These are phyloP conservation scores for Cyberlindnera suaveolens DNA, from an alignment of 805 yeast genomes.

Conservation along the genomic window DNA sequence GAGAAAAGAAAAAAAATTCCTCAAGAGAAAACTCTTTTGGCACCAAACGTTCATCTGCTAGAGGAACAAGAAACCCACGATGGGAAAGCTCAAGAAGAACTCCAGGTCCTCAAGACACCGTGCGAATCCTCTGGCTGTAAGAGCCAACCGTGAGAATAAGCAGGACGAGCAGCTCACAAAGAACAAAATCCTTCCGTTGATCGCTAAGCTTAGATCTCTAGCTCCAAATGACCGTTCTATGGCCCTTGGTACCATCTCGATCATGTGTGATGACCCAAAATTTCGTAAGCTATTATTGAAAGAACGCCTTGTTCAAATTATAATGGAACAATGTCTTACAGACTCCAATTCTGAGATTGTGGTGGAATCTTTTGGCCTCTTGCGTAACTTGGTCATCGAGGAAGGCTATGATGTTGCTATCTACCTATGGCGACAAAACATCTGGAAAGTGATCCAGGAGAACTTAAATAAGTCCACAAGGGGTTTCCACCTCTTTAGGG, in stretches of 20 bases:
- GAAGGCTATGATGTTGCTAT: slow-evolving; percentile 83
- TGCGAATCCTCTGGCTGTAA: slow-evolving; percentile 28
- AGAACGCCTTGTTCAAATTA: slow-evolving; percentile 59
- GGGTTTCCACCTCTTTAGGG: slow-evolving; percentile 40
- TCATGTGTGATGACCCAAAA: slow-evolving; percentile 61
- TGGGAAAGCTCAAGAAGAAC: slow-evolving; percentile 75
- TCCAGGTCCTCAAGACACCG: slow-evolving; percentile 42
- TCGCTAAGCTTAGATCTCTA: slow-evolving; percentile 55
- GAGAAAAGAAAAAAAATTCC: too few relatives aligned
- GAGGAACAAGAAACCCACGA: slow-evolving; percentile 17
- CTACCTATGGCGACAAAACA: slow-evolving; percentile 69
- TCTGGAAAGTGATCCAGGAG: slow-evolving; percentile 56
- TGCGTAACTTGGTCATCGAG: slow-evolving; percentile 75
- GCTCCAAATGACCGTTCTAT: slow-evolving; percentile 68
- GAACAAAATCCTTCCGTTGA: slow-evolving; percentile 60
- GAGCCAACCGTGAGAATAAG: slow-evolving; percentile 25
- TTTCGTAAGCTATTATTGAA: slow-evolving; percentile 61
- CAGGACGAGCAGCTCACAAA: slow-evolving; percentile 44
- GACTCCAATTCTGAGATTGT: slow-evolving; percentile 72
- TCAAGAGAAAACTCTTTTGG: too few relatives aligned
- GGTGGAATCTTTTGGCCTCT: slow-evolving; percentile 72
- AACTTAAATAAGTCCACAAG: slow-evolving; percentile 45
- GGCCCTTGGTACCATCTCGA: slow-evolving; percentile 69
- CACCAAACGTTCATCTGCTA: too few relatives aligned
- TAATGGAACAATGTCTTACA: slow-evolving; percentile 57